Evolutionary conservation across 106 monocot genomes (phyloP).

Genomic region (Alisma plantagoaquatica): DNA sequence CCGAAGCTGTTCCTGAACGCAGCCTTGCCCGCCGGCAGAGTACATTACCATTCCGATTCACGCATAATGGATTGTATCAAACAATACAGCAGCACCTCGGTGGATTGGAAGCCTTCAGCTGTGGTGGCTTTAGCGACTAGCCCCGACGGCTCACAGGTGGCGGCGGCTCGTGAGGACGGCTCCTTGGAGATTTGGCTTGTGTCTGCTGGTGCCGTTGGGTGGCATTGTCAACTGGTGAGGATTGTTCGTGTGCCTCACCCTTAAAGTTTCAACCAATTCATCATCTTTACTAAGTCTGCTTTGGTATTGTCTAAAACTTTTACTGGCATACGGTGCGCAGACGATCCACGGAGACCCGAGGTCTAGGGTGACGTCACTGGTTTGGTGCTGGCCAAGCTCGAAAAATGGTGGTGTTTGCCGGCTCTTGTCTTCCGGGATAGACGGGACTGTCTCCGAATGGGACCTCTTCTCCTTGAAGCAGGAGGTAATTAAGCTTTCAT

Average conservation of each 20-base stretch:
- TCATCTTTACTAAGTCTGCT: no score
- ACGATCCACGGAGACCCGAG: constrained; percentile 59
- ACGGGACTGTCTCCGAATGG: constrained; percentile 91
- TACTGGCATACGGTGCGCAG: no score
- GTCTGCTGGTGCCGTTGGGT: constrained; percentile 87
- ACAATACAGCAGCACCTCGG: constrained; percentile 28
- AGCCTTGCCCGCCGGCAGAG: no score
- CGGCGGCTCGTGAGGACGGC: constrained; percentile 72
- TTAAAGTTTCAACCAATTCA: no score
- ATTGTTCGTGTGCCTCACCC: no score
- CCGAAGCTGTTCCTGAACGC: no score
- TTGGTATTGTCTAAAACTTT: no score
- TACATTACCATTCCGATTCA: constrained; percentile 2
- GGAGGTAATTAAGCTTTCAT: constrained; percentile 56
- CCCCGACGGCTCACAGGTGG: constrained; percentile 58
- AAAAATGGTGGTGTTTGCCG: constrained; percentile 21
- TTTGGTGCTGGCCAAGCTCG: constrained; percentile 36
- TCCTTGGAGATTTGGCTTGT: constrained; percentile 89
- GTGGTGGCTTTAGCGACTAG: constrained; percentile 72
- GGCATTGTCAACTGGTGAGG: constrained; percentile 87
- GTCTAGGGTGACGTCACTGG: constrained; percentile 72
- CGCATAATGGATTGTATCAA: constrained; percentile 25
- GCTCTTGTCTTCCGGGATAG: constrained; percentile 77
- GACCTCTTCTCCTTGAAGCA: constrained; percentile 67
- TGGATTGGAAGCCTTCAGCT: constrained; percentile 75